Base-by-base conservation (phyloP, 2,329 filamentous ascomycete species). In the Phyllosticta citribraziliensis region DNA sequence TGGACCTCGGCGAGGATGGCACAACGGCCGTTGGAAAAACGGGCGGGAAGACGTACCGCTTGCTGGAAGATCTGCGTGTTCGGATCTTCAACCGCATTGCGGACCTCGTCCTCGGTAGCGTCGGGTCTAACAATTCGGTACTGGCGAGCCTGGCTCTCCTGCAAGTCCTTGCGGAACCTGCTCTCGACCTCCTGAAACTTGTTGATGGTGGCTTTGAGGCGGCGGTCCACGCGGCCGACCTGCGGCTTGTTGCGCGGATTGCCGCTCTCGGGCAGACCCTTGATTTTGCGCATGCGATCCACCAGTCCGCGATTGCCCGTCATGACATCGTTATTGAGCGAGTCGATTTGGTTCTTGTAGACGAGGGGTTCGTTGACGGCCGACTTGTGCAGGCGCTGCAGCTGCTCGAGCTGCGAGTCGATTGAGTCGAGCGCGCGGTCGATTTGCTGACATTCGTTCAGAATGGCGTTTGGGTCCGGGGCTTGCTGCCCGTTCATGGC, bases 41-140 rank as follows among this genome's bases (percentile, higher is more conserved):
- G 35, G 53, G 40, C 40, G n/a, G n/a, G 17, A 47, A 55, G 12
- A 69, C 77, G 63, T 76, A 81, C 79, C 62, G 91, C 89, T 74
- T 95, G 89, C 71, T 88, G 86, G 77, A 97, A 97, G 66, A 96
- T 87, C 74, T 95, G 90, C 58, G 86, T 84, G 65, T 87, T 83
- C 77, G 81, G 67, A 64, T 90, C 85, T 69, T 93, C 85, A 0
- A 92, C 88, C 17, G 89, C 91, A 62, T 87, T 84, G 62, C 83
- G 82, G 27, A 97, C 84, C 73, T 97, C 91, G 52, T 82, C 79
- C 59, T 94, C 89, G 27, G 84, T 83, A 2, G 90, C 90, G 62
- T 96, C 86, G 22, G 91, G 89, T 65, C 86, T 84, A 60, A 94
- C 92, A 71, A 97, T 97, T 63, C 88, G 84, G 76, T 95, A 96